Evolutionary conservation across 495 filamentous ascomycete genomes (phyloP).

Genomic region (Xylaria scruposa): DNA sequence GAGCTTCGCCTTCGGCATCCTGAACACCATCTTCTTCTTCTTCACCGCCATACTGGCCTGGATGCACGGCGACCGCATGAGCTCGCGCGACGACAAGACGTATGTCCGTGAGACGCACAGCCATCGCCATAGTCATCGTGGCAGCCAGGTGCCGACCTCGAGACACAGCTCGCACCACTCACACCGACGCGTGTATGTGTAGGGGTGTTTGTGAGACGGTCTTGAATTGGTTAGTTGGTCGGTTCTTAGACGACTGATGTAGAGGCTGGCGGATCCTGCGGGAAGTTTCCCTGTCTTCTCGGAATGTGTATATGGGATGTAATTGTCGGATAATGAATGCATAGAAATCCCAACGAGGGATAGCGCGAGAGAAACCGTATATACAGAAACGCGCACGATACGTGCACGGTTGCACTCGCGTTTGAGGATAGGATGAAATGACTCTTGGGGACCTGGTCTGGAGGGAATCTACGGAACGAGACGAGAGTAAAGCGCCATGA

Average conservation of each 20-base stretch:
- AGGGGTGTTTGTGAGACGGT: background rate
- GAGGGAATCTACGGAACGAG: background rate
- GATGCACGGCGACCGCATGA: slow-evolving; percentile 54
- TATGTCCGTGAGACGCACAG: slow-evolving; percentile 53
- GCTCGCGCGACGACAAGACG: slow-evolving; percentile 51
- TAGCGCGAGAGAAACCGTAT: background rate
- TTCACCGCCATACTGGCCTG: slow-evolving; percentile 70
- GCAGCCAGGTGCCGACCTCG: slow-evolving; percentile 47
- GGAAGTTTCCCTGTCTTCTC: background rate
- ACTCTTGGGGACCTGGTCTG: background rate
- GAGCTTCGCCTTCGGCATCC: slow-evolving; percentile 83
- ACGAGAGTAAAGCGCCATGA: background rate
- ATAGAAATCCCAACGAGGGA: slow-evolving; percentile 12
- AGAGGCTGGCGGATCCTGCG: background rate
- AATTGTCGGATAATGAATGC: slow-evolving; percentile 14
- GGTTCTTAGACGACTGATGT: background rate
- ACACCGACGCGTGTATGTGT: slow-evolving; percentile 43
- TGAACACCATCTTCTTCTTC: slow-evolving; percentile 84
- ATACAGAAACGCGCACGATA: background rate
- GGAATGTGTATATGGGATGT: slow-evolving; percentile 14
- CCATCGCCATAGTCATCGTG: slow-evolving; percentile 50
- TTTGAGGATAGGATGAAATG: background rate
- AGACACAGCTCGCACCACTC: slow-evolving; percentile 47
- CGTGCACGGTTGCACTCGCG: background rate
- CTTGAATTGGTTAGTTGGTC: background rate